A percentile compares a stretch with the other conserved stretches of the same genome.
These are phyloP conservation scores for Candida glaebosa DNA, from an alignment of 805 yeast genomes.

Conservation along the genomic window DNA sequence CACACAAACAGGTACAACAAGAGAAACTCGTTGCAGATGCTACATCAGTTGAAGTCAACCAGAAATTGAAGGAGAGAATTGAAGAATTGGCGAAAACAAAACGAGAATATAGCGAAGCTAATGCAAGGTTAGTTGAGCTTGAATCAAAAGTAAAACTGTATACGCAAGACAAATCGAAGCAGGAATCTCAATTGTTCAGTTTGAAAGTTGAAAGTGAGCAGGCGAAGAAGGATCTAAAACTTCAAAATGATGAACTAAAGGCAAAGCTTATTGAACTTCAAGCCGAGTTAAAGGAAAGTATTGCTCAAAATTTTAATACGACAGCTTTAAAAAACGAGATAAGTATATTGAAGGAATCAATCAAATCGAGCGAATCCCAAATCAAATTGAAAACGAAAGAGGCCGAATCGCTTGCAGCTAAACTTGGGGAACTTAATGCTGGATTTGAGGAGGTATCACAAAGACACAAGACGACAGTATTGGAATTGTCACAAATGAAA, in stretches of 20 bases:
- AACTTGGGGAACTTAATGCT: constrained; percentile 11
- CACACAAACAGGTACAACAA: constrained; percentile 2
- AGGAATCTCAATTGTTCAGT: constrained; percentile 2
- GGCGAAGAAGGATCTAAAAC: constrained; percentile 8
- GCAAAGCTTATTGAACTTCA: constrained; percentile 7
- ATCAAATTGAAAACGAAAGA: constrained; percentile 12
- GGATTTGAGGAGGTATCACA: constrained; percentile 12
- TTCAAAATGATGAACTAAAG: constrained; percentile 11
- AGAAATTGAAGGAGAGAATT: background rate
- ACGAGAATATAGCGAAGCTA: constrained; percentile 7
- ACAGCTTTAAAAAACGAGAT: constrained; percentile 11
- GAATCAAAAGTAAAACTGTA: constrained; percentile 8
- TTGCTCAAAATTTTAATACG: background rate
- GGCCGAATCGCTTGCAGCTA: constrained; percentile 11
- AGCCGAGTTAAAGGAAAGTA: constrained; percentile 8
- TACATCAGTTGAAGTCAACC: background rate
- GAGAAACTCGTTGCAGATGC: constrained; percentile 1
- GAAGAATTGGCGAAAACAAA: constrained; percentile 6
- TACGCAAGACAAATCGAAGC: constrained; percentile 10
- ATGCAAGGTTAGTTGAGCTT: constrained; percentile 5
- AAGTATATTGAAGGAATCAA: constrained; percentile 10
- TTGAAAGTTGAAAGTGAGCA: constrained; percentile 6
- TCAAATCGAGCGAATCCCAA: constrained; percentile 9
- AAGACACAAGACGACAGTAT: constrained; percentile 13
- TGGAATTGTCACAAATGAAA: constrained; percentile 11